phyloP scores from a whole-genome alignment of 2,329 filamentous ascomycete genomes.

The Esteya vermicola region DNA sequence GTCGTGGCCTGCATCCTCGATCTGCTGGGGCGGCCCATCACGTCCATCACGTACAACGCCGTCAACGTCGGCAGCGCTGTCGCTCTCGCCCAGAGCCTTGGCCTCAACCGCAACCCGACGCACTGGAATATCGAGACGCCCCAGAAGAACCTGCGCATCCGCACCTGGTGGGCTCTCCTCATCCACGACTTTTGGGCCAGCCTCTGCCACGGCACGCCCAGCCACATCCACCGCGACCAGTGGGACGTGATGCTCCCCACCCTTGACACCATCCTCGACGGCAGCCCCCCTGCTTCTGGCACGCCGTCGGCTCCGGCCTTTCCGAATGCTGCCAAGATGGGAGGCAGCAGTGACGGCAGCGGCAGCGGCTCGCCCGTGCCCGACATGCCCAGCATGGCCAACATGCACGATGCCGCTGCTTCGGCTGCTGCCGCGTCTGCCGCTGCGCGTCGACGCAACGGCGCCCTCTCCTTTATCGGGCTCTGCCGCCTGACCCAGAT shows the following conservation, averaged over 20 bases:
- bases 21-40: conserved; percentile 3
- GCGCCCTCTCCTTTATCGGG: not conserved
- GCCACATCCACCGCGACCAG: conserved; percentile 2
- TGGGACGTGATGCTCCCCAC: conserved; percentile 1
- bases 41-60: conserved; percentile 4
- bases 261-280: not conserved
- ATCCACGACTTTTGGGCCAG: conserved; percentile 5
- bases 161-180: conserved; percentile 2
- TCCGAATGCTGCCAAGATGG: too few relatives aligned
- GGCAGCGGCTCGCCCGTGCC: too few relatives aligned
- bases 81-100: conserved; percentile 3
- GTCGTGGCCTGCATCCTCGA: conserved; percentile 3
- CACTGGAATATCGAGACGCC: not conserved
- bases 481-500: conserved; percentile 1
- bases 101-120: conserved; percentile 2
- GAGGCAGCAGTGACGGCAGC: too few relatives aligned
- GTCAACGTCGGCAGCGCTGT: conserved; percentile 4
- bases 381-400: not conserved
- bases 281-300: too few relatives aligned
- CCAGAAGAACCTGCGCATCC: conserved; percentile 2
- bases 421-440: too few relatives aligned
- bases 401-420: too few relatives aligned
- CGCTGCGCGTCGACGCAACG: too few relatives aligned
- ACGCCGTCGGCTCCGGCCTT: too few relatives aligned
- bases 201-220: conserved; percentile 2